Percentiles rank a stretch among this genome's conserved stretches.
phyloP scores from a whole-genome alignment of 176 grass and related monocot species.

The Phragmites australis region DNA sequence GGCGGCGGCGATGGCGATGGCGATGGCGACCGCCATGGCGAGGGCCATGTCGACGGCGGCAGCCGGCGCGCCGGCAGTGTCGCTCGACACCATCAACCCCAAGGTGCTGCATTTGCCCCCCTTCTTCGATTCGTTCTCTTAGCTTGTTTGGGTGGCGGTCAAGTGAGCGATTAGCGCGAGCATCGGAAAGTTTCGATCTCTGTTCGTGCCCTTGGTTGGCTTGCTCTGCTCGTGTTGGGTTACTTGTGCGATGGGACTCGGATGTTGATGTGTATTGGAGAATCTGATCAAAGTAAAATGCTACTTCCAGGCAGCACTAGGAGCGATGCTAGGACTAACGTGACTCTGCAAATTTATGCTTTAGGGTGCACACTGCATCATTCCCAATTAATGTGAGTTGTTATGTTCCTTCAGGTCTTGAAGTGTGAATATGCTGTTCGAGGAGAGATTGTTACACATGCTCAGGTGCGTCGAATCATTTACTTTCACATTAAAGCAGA shows the following conservation, averaged over 20 bases:
- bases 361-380: neutral
- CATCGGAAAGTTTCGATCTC: conserved; percentile 3
- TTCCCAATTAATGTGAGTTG: neutral
- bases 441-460: conserved; percentile 86
- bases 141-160: neutral
- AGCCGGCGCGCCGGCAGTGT: conserved; percentile 38
- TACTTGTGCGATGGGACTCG: neutral
- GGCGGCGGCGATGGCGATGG: too few relatives aligned
- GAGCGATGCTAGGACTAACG: neutral
- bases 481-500: too few relatives aligned
- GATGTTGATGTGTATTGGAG: neutral
- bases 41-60: conserved; percentile 47
- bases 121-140: neutral
- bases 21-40: conserved; percentile 48
- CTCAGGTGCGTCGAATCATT: conserved; percentile 58
- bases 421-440: conserved; percentile 93
- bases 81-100: conserved; percentile 63
- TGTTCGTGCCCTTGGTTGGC: neutral
- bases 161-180: neutral
- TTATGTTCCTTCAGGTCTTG: conserved; percentile 57
- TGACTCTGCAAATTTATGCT: neutral
- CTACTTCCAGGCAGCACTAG: neutral
- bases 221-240: neutral
- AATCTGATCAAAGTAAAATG: neutral
- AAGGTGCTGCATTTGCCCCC: conserved; percentile 41